phyloP scores from a whole-genome alignment of 257 asterid genomes.

The Solanum habrochaites region DNA sequence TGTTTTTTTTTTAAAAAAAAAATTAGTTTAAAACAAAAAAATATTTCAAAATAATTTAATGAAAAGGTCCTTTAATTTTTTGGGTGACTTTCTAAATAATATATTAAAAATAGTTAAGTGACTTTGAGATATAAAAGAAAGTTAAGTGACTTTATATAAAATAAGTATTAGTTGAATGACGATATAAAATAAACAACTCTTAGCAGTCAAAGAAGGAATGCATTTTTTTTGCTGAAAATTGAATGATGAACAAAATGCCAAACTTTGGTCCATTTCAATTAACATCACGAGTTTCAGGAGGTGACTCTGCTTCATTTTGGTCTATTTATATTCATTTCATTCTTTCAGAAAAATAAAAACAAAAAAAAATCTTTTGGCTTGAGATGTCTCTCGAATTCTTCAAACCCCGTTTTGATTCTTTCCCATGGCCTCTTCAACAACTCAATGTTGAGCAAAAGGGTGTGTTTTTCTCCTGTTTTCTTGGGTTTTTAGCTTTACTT shows the following conservation, averaged over 20 bases:
- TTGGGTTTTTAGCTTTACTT: slow-evolving; percentile 13
- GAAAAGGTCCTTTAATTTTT: no score
- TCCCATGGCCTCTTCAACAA: background rate
- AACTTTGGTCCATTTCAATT: background rate
- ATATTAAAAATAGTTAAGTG: no score
- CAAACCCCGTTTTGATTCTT: background rate
- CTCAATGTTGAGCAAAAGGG: background rate
- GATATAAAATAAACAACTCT: background rate
- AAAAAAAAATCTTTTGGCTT: no score
- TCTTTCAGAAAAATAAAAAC: background rate
- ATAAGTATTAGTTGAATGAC: no score
- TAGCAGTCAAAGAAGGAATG: background rate
- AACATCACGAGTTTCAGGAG: background rate
- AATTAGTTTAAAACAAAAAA: no score
- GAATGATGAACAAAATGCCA: background rate
- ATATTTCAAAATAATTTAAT: no score
- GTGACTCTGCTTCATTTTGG: no score
- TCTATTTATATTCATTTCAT: background rate
- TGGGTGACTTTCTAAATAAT: no score
- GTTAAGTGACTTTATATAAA: no score
- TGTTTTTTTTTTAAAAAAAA: no score
- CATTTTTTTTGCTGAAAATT: background rate
- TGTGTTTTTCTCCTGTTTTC: slow-evolving; percentile 3
- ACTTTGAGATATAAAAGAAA: no score
- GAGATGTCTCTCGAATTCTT: background rate